These are phyloP conservation scores for Trichoderma sp. DNA, from an alignment of 2,329 filamentous ascomycete genomes.

Conservation along the genomic window DNA sequence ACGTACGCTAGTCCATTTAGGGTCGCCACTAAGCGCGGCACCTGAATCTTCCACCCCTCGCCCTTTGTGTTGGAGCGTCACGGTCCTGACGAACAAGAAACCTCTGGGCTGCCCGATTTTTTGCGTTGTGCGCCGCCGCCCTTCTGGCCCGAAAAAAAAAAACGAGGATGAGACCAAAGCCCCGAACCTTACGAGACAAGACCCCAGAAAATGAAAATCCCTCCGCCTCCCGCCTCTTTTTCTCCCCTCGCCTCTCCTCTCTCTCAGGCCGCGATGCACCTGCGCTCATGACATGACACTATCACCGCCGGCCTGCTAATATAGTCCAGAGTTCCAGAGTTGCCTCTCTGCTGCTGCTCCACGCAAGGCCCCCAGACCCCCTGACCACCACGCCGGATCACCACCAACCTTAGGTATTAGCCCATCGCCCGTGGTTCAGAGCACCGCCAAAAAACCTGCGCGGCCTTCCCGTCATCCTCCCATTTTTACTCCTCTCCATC, in stretches of 20 bases:
- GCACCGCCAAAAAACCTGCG: slow-evolving; percentile 21
- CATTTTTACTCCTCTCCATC: slow-evolving; percentile 19
- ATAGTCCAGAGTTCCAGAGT: slow-evolving; percentile 16
- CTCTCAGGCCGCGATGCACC: slow-evolving; percentile 19
- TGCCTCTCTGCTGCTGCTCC: slow-evolving; percentile 23
- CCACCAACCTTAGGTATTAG: slow-evolving; percentile 24
- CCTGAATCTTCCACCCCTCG: slow-evolving; percentile 20
- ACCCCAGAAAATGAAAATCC: slow-evolving; percentile 34
- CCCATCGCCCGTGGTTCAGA: slow-evolving; percentile 21
- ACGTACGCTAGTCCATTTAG: background rate
- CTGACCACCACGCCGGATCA: slow-evolving; percentile 28
- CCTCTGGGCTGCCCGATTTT: slow-evolving; percentile 26
- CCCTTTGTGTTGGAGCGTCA: slow-evolving; percentile 26
- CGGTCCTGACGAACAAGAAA: slow-evolving; percentile 25
- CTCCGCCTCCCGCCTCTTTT: slow-evolving; percentile 31
- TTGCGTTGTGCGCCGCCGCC: slow-evolving; percentile 40
- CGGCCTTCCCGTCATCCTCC: slow-evolving; percentile 20
- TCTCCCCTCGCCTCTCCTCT: slow-evolving; percentile 25
- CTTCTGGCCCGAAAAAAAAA: slow-evolving; percentile 40
- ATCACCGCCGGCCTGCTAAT: slow-evolving; percentile 21
- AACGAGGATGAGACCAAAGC: slow-evolving; percentile 42
- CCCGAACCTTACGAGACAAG: slow-evolving; percentile 40
- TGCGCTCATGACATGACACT: slow-evolving; percentile 21
- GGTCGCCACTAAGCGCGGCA: slow-evolving; percentile 16
- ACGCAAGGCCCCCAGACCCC: slow-evolving; percentile 22